Base-by-base conservation (phyloP, 1,284 basidiomycete genomes). In the Ceratobasidium sp. region DNA sequence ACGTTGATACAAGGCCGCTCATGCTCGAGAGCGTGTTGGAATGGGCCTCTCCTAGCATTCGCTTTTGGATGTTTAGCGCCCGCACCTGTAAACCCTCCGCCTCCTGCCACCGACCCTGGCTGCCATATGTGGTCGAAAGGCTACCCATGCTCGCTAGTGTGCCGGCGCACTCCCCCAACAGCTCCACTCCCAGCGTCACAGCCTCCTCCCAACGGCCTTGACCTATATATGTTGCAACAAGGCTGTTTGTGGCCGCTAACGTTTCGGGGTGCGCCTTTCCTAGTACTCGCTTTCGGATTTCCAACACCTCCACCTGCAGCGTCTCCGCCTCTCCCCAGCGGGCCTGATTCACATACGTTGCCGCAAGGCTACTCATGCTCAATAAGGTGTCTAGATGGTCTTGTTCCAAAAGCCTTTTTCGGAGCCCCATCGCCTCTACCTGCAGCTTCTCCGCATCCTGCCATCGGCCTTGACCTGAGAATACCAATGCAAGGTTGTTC, bases 171-270 rank as follows among this genome's bases (percentile, higher is more conserved):
- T n/a, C n/a, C n/a, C n/a, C n/a, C n/a, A n/a, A n/a, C n/a, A n/a
- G n/a, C n/a, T n/a, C n/a, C n/a, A n/a, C n/a, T n/a, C n/a, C n/a
- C 57, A 62, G 18, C 26, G 35, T 26, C 38, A 26, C 43, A 1
- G 58, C 58, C 26, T 61, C 58, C 16, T 44, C 28, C 58, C 18
- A 61, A 1, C 58, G 58, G 11, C 41, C 38, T 44, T 61, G 58
- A 2, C 38, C 1, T 26, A 61, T 4, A 43, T 61, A 61, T 6
- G 26, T 26, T 5, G 35, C 3, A 1, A 13, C 58, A 14, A 61
- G 58, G 9, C 26, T 61, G 21, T 16, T 3, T 38, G 8, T 46
- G 16, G 18, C 26, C 2, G n/a, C 2, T 5, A 61, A n/a, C 1
- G 50, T 52, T 2, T 26, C 23, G 18, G 23, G 2, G 23, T 52